Percentiles rank a stretch among this genome's conserved stretches.
Evolutionary conservation across 2,329 filamentous ascomycete genomes (phyloP).

Genomic region (Scolecobasidium constrictum): DNA sequence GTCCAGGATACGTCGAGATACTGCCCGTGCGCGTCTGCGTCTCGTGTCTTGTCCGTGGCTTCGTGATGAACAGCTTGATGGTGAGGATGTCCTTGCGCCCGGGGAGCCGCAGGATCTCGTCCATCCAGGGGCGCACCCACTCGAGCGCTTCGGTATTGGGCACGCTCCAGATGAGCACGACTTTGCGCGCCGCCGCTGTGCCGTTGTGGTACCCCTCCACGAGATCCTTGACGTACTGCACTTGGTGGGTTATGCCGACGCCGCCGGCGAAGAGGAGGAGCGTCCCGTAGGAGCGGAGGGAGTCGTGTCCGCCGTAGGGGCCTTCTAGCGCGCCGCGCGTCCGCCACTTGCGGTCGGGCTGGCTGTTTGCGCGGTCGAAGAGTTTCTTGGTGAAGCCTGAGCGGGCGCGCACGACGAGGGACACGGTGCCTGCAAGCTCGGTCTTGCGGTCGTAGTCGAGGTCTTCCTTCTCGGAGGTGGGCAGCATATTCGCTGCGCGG

Average conservation of each 20-base stretch:
- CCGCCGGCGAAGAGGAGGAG: slow-evolving; percentile 71
- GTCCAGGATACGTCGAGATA: slow-evolving; percentile 51
- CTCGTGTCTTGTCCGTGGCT: slow-evolving; percentile 43
- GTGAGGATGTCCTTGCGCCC: slow-evolving; percentile 46
- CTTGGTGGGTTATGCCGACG: slow-evolving; percentile 70
- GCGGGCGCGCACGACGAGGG: slow-evolving; percentile 61
- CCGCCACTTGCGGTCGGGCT: slow-evolving; percentile 39
- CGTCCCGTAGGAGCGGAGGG: slow-evolving; percentile 64
- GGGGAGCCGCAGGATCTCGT: slow-evolving; percentile 49
- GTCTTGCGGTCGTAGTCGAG: slow-evolving; percentile 7
- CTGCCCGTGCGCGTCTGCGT: slow-evolving; percentile 45
- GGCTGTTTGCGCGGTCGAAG: slow-evolving; percentile 49
- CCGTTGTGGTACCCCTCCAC: slow-evolving; percentile 57
- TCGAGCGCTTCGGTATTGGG: slow-evolving; percentile 56
- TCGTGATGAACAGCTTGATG: slow-evolving; percentile 53
- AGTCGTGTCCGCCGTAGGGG: slow-evolving; percentile 62
- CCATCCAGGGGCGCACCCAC: slow-evolving; percentile 58
- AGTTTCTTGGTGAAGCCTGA: slow-evolving; percentile 63
- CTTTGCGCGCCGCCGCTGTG: slow-evolving; percentile 59
- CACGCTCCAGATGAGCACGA: slow-evolving; percentile 69
- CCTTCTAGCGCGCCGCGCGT: slow-evolving; percentile 63
- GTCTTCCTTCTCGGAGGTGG: slow-evolving; percentile 8
- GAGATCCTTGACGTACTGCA: slow-evolving; percentile 64
- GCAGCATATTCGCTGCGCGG: slow-evolving; percentile 12
- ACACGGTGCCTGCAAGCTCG: slow-evolving; percentile 34